Evolutionary conservation across 2,329 filamentous ascomycete genomes (phyloP).

Genomic region (Colletotrichum viniferum): DNA sequence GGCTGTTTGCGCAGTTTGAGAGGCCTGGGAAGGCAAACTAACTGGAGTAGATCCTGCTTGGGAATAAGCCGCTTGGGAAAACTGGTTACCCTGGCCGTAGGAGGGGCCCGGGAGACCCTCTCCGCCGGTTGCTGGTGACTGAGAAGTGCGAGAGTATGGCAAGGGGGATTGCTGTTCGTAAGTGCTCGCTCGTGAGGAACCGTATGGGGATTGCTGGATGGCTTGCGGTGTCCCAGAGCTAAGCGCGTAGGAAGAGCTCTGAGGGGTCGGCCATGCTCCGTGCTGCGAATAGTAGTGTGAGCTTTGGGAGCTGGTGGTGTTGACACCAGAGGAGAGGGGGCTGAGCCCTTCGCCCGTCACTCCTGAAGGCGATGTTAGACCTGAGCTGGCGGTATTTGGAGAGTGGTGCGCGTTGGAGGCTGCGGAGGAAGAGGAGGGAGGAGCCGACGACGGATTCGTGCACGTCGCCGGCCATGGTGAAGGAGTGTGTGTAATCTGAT

Average conservation of each 20-base stretch:
- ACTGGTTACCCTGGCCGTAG: constrained; percentile 68
- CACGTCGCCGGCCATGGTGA: constrained; percentile 5
- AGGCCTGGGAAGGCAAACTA: constrained; percentile 33
- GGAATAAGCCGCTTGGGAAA: constrained; percentile 66
- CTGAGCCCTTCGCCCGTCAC: constrained; percentile 64
- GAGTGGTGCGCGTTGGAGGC: constrained; percentile 44
- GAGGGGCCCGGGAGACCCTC: constrained; percentile 70
- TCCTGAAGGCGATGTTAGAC: constrained; percentile 60
- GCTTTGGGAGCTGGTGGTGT: constrained; percentile 59
- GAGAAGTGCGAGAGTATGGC: constrained; percentile 37
- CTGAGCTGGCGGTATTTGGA: constrained; percentile 45
- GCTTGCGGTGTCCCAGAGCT: constrained; percentile 54
- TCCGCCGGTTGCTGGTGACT: constrained; percentile 56
- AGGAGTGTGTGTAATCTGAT: neutral
- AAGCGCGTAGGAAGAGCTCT: constrained; percentile 56
- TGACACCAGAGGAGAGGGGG: constrained; percentile 64
- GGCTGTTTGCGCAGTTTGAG: constrained; percentile 30
- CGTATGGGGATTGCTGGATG: constrained; percentile 1
- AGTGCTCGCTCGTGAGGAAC: constrained; percentile 12
- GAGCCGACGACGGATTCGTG: constrained; percentile 14
- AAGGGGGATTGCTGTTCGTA: constrained; percentile 59
- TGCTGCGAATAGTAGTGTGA: constrained; percentile 52
- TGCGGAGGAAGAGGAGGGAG: constrained; percentile 50
- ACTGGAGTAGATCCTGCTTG: constrained; percentile 40
- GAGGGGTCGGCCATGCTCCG: constrained; percentile 63